Percentiles rank a stretch among this genome's conserved stretches.
Evolutionary conservation across 441 rosid species (phyloP).

Genomic region (Arabidopsis hybrid): DNA sequence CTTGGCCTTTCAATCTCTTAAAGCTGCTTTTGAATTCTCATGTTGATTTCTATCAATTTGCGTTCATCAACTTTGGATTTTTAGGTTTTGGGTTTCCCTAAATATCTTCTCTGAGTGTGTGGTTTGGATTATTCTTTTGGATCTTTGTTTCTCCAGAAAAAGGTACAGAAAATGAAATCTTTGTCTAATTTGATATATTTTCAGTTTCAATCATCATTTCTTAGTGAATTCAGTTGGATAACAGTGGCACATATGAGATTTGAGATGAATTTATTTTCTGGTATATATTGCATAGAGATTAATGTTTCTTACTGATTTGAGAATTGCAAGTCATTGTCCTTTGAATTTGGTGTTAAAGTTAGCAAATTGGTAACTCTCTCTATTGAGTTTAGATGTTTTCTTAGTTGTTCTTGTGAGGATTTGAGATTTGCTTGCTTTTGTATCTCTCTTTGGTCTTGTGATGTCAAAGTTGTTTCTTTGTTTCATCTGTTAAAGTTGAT

Average conservation of each 20-base stretch:
- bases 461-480: neutral
- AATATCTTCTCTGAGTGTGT: neutral
- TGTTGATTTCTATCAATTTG: neutral
- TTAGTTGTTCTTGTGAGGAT: neutral
- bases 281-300: neutral
- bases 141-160: neutral
- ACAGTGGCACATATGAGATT: neutral
- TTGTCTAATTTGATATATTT: neutral
- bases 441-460: neutral
- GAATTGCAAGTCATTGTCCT: neutral
- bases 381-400: conserved; percentile 6
- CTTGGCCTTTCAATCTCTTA: neutral
- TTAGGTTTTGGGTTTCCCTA: neutral
- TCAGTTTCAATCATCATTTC: neutral
- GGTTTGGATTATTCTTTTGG: neutral
- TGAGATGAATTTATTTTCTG: neutral
- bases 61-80: neutral
- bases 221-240: neutral
- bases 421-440: neutral
- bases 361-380: conserved; percentile 4
- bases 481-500: neutral
- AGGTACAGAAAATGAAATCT: neutral
- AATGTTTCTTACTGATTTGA: neutral
- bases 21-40: neutral
- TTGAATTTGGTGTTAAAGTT: conserved; percentile 23